phyloP scores from a whole-genome alignment of 164 flowering plant genomes.

The Magnolia officinalis region DNA sequence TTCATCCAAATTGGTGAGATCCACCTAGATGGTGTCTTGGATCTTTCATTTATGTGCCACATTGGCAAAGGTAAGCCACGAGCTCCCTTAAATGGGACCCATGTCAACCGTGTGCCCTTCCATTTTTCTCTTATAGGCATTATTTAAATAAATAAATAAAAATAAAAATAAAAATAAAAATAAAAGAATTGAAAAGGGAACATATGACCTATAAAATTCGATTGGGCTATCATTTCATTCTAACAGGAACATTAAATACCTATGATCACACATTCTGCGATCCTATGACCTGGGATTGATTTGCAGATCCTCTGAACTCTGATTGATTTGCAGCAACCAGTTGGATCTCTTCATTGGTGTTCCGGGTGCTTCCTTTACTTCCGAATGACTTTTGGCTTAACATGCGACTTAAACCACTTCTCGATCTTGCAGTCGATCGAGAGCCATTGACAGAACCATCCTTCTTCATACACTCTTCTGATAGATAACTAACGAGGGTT shows the following conservation, averaged over 20 bases:
- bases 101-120: no score
- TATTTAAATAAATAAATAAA: no score
- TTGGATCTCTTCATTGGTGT: constrained; percentile 35
- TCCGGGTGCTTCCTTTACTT: constrained; percentile 30
- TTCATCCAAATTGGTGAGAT: no score
- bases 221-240: neutral
- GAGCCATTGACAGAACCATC: constrained; percentile 34
- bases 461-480: constrained; percentile 51
- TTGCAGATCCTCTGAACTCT: neutral
- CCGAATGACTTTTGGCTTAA: constrained; percentile 54
- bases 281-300: constrained; percentile 11
- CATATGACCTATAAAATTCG: neutral
- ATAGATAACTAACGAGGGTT: constrained; percentile 35
- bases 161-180: no score
- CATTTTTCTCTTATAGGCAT: no score
- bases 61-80: no score
- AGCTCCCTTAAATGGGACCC: no score
- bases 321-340: constrained; percentile 18
- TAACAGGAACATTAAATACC: neutral
- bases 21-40: no score
- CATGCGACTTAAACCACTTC: constrained; percentile 39
- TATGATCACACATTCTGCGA: constrained; percentile 27
- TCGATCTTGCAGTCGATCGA: constrained; percentile 36
- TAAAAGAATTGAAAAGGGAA: no score
- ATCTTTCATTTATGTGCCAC: no score